These are phyloP conservation scores for Trametes versicolor DNA, from an alignment of 1,284 basidiomycete genomes.

Conservation along the genomic window DNA sequence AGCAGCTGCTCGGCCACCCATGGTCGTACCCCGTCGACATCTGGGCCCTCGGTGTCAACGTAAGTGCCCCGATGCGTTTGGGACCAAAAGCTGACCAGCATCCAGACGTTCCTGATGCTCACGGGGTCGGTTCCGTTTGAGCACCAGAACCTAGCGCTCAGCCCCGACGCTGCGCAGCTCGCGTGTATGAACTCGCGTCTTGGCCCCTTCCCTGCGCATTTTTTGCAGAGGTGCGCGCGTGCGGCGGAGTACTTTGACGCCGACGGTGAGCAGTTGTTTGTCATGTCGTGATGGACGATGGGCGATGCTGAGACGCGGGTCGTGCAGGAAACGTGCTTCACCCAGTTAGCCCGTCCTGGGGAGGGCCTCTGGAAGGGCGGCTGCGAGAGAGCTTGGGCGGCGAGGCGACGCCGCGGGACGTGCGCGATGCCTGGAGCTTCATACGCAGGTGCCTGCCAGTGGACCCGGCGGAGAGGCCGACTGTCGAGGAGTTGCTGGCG, in stretches of 20 bases:
- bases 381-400: neutral
- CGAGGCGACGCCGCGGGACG: neutral
- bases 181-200: neutral
- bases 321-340: neutral
- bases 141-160: neutral
- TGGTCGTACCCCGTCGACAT: neutral
- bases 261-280: neutral
- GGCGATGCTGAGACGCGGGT: neutral
- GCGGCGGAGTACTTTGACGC: neutral
- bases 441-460: neutral
- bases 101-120: neutral
- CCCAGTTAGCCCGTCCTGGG: neutral
- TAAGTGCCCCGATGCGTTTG: neutral
- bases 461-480: neutral
- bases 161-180: neutral
- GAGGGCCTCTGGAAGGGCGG: neutral
- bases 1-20: slow-evolving; percentile 4
- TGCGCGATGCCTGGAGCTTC: neutral
- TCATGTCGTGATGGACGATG: neutral
- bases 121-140: neutral
- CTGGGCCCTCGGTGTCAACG: neutral
- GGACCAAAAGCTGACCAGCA: neutral
- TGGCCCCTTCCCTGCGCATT: neutral
- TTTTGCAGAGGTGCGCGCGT: neutral
- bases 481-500: neutral